Conservation (phyloP, 768 basidiomycete species). For the Boletus coccyginus region DNA sequence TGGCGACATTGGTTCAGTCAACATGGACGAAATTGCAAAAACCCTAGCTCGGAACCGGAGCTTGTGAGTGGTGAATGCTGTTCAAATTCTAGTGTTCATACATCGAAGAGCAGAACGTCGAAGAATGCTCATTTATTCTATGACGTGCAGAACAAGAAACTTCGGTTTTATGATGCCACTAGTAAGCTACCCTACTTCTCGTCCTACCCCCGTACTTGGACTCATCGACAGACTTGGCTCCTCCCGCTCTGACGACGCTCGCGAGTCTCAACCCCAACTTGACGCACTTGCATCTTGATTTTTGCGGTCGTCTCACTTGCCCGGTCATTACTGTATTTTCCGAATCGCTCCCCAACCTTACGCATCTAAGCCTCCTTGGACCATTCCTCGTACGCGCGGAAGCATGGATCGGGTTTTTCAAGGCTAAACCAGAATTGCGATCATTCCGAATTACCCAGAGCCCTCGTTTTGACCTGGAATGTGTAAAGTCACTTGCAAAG, state of each 20-base stretch:
- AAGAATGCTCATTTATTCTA: conserved; percentile 88
- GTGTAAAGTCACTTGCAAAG: conserved; percentile 55
- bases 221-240: conserved; percentile 55
- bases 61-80: conserved; percentile 52
- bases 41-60: conserved; percentile 78
- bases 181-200: conserved; percentile 48
- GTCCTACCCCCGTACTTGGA: neutral
- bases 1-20: conserved; percentile 83
- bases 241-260: conserved; percentile 67
- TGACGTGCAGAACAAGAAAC: conserved; percentile 57
- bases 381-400: conserved; percentile 78
- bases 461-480: conserved; percentile 77
- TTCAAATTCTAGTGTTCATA: neutral
- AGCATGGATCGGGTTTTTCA: conserved; percentile 76
- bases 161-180: conserved; percentile 87
- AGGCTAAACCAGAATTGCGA: conserved; percentile 57
- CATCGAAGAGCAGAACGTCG: conserved; percentile 48
- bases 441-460: conserved; percentile 82
- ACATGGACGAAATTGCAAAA: conserved; percentile 81
- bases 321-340: conserved; percentile 57
- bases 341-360: conserved; percentile 61
- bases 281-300: conserved; percentile 73
- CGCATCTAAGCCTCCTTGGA: conserved; percentile 75
- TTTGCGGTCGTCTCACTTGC: conserved; percentile 80
- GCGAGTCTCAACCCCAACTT: conserved; percentile 84